These are phyloP conservation scores for Diplodia corticola DNA, from an alignment of 2,329 filamentous ascomycete genomes.

Conservation along the genomic window DNA sequence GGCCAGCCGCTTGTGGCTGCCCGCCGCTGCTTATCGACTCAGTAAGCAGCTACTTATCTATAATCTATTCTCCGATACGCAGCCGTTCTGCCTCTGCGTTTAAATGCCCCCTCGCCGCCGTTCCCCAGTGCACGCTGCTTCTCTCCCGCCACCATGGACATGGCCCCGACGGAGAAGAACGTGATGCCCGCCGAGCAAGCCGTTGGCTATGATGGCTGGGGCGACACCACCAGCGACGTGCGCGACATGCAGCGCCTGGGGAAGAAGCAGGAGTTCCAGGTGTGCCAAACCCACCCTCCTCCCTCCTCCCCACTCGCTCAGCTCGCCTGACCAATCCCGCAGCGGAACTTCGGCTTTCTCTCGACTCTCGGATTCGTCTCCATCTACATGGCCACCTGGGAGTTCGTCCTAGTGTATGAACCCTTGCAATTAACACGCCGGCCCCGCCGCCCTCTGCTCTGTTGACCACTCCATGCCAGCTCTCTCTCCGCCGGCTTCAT, in stretches of 20 bases:
- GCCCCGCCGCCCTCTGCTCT: background rate
- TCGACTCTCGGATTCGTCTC: slow-evolving; percentile 56
- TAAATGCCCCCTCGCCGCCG: background rate
- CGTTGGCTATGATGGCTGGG: slow-evolving; percentile 10
- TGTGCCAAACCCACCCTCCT: slow-evolving; percentile 23
- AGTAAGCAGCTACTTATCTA: background rate
- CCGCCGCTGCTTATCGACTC: too few relatives aligned
- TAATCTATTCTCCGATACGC: background rate
- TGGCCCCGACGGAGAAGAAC: background rate
- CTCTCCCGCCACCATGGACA: background rate
- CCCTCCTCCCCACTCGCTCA: background rate
- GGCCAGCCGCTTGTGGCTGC: too few relatives aligned
- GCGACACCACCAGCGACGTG: slow-evolving; percentile 22
- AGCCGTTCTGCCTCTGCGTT: background rate
- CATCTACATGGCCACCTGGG: slow-evolving; percentile 57
- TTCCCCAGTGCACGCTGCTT: background rate
- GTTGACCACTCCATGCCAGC: background rate
- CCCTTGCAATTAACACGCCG: background rate
- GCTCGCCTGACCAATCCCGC: background rate
- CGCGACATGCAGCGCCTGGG: slow-evolving; percentile 52
- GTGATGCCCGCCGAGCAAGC: slow-evolving; percentile 4
- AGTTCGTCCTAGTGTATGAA: slow-evolving; percentile 45
- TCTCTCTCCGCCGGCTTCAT: slow-evolving; percentile 25
- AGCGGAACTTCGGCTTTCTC: slow-evolving; percentile 53
- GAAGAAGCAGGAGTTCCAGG: slow-evolving; percentile 52